Evolutionary conservation across 2,329 filamentous ascomycete species (phyloP).

Genomic region (Paramyrothecium roridum): DNA sequence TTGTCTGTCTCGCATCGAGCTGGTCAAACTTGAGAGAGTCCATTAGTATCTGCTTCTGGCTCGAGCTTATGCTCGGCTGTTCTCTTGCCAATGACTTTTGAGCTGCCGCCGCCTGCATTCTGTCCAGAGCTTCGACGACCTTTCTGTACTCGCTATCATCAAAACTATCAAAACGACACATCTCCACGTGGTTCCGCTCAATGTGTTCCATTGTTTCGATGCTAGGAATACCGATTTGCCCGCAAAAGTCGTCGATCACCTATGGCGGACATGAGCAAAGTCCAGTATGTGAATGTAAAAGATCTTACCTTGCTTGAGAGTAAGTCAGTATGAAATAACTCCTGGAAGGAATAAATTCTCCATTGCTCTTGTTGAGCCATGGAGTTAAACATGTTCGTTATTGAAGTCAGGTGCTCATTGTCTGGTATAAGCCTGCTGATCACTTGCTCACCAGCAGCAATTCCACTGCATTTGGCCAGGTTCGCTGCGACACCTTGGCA

Average conservation of each 20-base stretch:
- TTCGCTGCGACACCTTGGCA: conserved; percentile 14
- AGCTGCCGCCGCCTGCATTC: background rate
- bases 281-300: background rate
- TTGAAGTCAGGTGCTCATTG: conserved; percentile 25
- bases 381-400: conserved; percentile 23
- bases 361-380: conserved; percentile 25
- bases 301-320: background rate
- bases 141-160: conserved; percentile 28
- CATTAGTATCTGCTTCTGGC: conserved; percentile 11
- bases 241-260: conserved; percentile 33
- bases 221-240: conserved; percentile 22
- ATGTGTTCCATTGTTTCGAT: conserved; percentile 30
- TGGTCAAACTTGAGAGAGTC: conserved; percentile 33
- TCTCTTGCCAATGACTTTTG: background rate
- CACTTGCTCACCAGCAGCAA: conserved; percentile 26
- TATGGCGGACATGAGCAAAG: background rate
- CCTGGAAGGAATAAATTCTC: conserved; percentile 32
- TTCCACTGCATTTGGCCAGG: conserved; percentile 10
- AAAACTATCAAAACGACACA: conserved; percentile 26
- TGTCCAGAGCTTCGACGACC: conserved; percentile 16
- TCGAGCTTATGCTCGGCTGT: background rate
- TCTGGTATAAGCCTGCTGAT: conserved; percentile 26
- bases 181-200: conserved; percentile 26
- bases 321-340: conserved; percentile 11
- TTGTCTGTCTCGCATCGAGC: conserved; percentile 31